Evolutionary conservation across 1,284 basidiomycete species (phyloP).

Genomic region (Coniferiporia weirii): DNA sequence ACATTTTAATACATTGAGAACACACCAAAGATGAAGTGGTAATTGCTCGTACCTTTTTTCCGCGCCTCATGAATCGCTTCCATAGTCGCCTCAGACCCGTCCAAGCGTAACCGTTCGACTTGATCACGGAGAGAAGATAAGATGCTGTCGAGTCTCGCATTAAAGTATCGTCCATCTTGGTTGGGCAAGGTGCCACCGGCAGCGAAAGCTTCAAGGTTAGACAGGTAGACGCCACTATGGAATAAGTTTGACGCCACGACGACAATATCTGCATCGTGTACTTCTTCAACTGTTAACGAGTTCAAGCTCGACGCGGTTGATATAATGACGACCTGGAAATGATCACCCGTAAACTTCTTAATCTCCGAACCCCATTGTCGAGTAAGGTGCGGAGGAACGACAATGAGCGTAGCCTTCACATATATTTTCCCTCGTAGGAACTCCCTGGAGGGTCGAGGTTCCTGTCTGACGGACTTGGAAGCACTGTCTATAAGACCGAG

Average conservation of each 20-base stretch:
- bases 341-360: slow-evolving; percentile 69
- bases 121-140: slow-evolving; percentile 58
- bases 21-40: not conserved
- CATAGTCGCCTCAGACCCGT: slow-evolving; percentile 58
- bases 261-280: slow-evolving; percentile 82
- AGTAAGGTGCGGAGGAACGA: slow-evolving; percentile 88
- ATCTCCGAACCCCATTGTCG: slow-evolving; percentile 90
- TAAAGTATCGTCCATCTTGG: slow-evolving; percentile 84
- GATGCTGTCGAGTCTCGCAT: slow-evolving; percentile 65
- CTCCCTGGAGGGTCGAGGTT: slow-evolving; percentile 47
- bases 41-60: slow-evolving; percentile 44
- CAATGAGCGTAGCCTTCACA: slow-evolving; percentile 74
- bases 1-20: slow-evolving; percentile 2
- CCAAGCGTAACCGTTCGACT: slow-evolving; percentile 57
- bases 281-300: slow-evolving; percentile 64
- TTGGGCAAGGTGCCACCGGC: slow-evolving; percentile 60
- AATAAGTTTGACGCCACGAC: slow-evolving; percentile 86
- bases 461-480: slow-evolving; percentile 49
- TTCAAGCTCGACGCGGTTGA: slow-evolving; percentile 74
- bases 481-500: slow-evolving; percentile 80
- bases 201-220: slow-evolving; percentile 67
- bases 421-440: slow-evolving; percentile 63
- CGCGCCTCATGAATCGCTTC: slow-evolving; percentile 57
- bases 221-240: slow-evolving; percentile 71
- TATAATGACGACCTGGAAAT: slow-evolving; percentile 67